phyloP scores from a whole-genome alignment of 1,139 yeast genomes.

The Pichia kudriavzevii region DNA sequence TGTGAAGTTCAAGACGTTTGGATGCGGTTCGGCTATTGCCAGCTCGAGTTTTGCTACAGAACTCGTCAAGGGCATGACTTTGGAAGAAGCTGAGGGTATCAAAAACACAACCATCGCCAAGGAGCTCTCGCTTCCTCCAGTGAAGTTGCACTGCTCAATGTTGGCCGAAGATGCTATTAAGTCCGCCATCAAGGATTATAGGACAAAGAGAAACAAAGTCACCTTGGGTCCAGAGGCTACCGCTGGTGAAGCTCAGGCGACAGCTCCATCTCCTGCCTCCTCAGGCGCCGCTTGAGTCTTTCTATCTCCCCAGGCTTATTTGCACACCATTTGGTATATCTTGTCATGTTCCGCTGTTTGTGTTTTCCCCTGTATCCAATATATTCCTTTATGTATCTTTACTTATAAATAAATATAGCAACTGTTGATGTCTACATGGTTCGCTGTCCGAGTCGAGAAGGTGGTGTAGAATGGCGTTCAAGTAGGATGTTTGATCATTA shows the following conservation, averaged over 20 bases:
- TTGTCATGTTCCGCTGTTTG: too few species aligned
- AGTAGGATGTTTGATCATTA: too few species aligned
- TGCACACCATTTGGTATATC: too few species aligned
- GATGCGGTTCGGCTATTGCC: constrained; percentile 97
- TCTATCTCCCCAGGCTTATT: too few species aligned
- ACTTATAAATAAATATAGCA: too few species aligned
- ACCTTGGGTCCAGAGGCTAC: constrained; percentile 46
- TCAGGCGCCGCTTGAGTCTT: too few species aligned
- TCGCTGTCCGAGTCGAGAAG: too few species aligned
- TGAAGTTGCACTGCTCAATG: constrained; percentile 95
- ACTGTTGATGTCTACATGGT: too few species aligned
- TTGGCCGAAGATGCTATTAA: constrained; percentile 98
- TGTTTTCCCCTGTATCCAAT: too few species aligned
- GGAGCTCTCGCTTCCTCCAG: constrained; percentile 92
- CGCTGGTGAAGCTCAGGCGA: background rate
- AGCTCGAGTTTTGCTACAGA: constrained; percentile 93
- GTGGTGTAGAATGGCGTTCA: too few species aligned
- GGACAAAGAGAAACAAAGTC: constrained; percentile 57
- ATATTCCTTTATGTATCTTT: too few species aligned
- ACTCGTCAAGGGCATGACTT: constrained; percentile 86
- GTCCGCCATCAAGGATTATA: constrained; percentile 93
- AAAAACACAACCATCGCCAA: constrained; percentile 89
- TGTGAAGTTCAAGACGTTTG: constrained; percentile 96
- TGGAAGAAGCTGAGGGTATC: constrained; percentile 88
- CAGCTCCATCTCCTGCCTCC: background rate